Conservation (phyloP, 1,139 yeast genomes). For the Lodderomyces metapsilosis region DNA sequence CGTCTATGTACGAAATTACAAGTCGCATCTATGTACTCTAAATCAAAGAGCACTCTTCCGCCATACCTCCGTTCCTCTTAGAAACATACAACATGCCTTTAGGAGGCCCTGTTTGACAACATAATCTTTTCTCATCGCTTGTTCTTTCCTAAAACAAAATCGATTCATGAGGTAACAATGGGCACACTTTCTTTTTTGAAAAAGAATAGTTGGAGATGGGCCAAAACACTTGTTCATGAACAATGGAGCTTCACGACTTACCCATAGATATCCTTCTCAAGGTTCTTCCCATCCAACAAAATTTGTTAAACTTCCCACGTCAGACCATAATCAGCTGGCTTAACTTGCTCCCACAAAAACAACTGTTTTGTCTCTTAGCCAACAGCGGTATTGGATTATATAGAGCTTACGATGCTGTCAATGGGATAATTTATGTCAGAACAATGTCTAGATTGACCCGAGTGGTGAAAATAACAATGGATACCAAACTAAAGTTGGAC, state of each 20-base stretch:
- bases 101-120: neutral
- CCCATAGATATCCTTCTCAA: neutral
- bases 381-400: too few relatives aligned
- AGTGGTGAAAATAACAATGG: neutral
- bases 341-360: neutral
- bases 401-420: neutral
- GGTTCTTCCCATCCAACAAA: neutral
- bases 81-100: neutral
- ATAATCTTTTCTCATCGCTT: neutral
- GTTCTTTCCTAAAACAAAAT: neutral
- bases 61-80: neutral
- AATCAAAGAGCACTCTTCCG: neutral
- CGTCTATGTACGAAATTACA: neutral
- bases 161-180: neutral
- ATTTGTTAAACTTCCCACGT: neutral
- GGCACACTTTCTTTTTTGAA: neutral
- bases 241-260: conserved; percentile 1
- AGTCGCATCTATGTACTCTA: neutral
- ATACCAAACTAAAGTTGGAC: neutral
- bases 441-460: neutral
- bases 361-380: neutral
- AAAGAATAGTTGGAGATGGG: neutral
- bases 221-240: neutral
- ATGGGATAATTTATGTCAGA: neutral
- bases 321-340: neutral